A percentile compares a stretch with the other conserved stretches of the same genome.
Conservation (phyloP, 2,329 filamentous ascomycete genomes). For the Onygenales sp. region DNA sequence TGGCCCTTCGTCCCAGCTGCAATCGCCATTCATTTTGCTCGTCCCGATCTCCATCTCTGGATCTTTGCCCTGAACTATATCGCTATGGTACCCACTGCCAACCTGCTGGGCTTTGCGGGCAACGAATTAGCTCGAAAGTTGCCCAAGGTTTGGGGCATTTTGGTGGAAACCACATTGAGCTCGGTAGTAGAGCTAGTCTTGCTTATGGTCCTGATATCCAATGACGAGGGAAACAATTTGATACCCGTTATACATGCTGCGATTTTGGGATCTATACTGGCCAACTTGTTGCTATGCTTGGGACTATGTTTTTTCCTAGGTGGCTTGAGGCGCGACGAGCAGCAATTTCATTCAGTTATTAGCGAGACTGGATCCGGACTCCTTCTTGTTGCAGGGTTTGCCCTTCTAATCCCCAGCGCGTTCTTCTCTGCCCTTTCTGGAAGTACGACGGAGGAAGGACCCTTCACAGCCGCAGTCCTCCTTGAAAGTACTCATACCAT, state of each 20-base stretch:
- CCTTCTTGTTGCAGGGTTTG: conserved; percentile 64
- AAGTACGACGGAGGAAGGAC: conserved; percentile 32
- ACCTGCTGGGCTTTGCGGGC: conserved; percentile 65
- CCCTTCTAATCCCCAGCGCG: conserved; percentile 34
- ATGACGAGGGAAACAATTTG: conserved; percentile 35
- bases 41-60: conserved; percentile 48
- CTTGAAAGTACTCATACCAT: conserved; percentile 50
- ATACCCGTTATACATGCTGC: conserved; percentile 71
- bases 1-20: conserved; percentile 68
- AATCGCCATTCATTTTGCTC: conserved; percentile 53
- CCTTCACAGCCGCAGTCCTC: conserved; percentile 34
- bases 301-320: conserved; percentile 73
- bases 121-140: conserved; percentile 65
- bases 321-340: conserved; percentile 56
- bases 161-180: conserved; percentile 51
- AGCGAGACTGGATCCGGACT: conserved; percentile 71
- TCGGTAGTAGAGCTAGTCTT: conserved; percentile 74
- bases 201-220: conserved; percentile 64
- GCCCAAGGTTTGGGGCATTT: conserved; percentile 53
- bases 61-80: conserved; percentile 65
- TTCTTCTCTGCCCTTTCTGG: conserved; percentile 36
- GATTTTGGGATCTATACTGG: conserved; percentile 72
- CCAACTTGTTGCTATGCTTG: conserved; percentile 70
- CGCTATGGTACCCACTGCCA: conserved; percentile 68
- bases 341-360: conserved; percentile 64